Evolutionary conservation across 2,329 filamentous ascomycete genomes (phyloP).

Genomic region (Pseudogymnoascus sp.): DNA sequence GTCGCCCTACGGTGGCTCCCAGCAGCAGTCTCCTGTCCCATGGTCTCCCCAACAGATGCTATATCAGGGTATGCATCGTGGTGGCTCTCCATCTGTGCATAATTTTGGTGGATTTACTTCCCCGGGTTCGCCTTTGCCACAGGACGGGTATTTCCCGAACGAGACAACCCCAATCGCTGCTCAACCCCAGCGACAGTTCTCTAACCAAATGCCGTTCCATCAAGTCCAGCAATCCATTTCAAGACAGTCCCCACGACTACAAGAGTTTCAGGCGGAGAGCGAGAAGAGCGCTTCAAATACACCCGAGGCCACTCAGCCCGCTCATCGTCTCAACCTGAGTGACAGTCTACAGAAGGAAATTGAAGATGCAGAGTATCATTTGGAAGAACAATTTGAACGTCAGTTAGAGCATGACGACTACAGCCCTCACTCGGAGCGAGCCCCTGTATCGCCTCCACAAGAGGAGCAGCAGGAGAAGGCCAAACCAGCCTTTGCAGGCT

Average conservation of each 20-base stretch:
- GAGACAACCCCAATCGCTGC: constrained; percentile 17
- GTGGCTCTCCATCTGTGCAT: constrained; percentile 57
- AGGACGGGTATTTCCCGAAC: constrained; percentile 30
- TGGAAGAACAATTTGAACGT: constrained; percentile 71
- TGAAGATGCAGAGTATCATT: constrained; percentile 76
- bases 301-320: constrained; percentile 47
- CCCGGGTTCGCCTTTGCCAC: constrained; percentile 54
- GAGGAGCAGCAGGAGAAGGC: constrained; percentile 18
- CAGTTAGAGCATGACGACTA: constrained; percentile 74
- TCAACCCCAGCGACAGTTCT: constrained; percentile 45
- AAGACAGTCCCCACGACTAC: constrained; percentile 54
- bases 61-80: constrained; percentile 44
- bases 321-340: constrained; percentile 63
- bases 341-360: constrained; percentile 76
- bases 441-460: constrained; percentile 11
- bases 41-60: constrained; percentile 53
- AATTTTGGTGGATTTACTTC: constrained; percentile 52
- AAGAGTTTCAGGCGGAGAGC: constrained; percentile 69
- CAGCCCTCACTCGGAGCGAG: constrained; percentile 48
- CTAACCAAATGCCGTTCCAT: constrained; percentile 42
- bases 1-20: constrained; percentile 61
- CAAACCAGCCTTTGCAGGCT: constrained; percentile 19
- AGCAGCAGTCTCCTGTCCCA: constrained; percentile 52
- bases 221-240: constrained; percentile 25
- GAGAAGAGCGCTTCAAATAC: constrained; percentile 47